These are phyloP conservation scores for Viridothelium virens DNA, from an alignment of 495 filamentous ascomycete species.

Conservation along the genomic window DNA sequence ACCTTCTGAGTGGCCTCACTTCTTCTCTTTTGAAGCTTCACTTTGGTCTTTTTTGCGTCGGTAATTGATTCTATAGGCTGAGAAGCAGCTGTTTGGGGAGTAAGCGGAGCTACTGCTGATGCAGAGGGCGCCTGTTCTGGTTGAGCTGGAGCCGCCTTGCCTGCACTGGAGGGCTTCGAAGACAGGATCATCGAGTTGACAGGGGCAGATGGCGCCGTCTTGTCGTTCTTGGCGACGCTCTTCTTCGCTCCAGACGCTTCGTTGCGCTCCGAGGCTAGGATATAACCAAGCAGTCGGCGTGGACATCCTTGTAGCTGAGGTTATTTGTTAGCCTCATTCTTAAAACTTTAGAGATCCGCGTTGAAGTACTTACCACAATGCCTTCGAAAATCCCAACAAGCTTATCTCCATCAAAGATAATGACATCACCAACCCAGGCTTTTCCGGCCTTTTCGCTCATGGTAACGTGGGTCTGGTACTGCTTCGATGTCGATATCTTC, in stretches of 20 bases:
- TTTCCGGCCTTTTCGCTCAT: constrained; percentile 14
- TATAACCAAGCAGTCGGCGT: constrained; percentile 12
- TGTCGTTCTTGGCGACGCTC: neutral
- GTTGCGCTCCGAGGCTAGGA: neutral
- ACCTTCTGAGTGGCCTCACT: constrained; percentile 5
- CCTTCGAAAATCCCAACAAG: constrained; percentile 12
- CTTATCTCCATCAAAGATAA: constrained; percentile 21
- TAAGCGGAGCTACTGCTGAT: neutral
- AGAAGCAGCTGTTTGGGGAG: neutral
- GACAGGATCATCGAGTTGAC: neutral
- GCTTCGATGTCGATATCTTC: constrained; percentile 28
- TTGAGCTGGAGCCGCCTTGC: neutral
- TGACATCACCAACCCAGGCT: constrained; percentile 15
- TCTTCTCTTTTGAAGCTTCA: neutral
- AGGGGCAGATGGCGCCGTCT: neutral
- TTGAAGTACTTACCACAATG: constrained; percentile 17
- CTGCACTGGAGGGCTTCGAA: neutral
- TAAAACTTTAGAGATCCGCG: constrained; percentile 4
- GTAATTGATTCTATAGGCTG: neutral
- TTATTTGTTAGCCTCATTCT: constrained; percentile 8
- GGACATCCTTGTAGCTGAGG: constrained; percentile 7
- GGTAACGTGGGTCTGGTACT: constrained; percentile 30
- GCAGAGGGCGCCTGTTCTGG: neutral
- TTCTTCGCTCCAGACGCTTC: constrained; percentile 4
- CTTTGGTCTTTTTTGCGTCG: neutral